Conservation (phyloP, 805 yeast species). For the Starmera dryadoides region DNA sequence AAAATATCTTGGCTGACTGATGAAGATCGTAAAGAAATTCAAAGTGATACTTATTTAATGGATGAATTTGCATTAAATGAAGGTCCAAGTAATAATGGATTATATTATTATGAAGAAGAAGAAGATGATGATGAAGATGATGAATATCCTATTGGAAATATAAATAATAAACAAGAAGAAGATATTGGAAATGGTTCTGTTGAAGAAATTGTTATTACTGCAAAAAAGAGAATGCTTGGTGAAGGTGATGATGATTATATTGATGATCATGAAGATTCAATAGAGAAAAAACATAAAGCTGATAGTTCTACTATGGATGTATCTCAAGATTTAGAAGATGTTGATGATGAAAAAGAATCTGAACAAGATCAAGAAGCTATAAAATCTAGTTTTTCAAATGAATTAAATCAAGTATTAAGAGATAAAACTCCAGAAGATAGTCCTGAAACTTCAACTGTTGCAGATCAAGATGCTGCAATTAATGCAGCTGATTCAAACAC, state of each 20-base stretch:
- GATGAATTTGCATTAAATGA: conserved; percentile 5
- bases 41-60: conserved; percentile 11
- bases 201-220: not conserved
- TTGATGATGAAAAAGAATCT: too few relatives aligned
- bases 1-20: conserved; percentile 21
- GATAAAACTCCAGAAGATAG: conserved; percentile 2
- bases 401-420: too few relatives aligned
- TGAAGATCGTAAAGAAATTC: conserved; percentile 13
- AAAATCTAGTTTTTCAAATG: too few relatives aligned
- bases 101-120: not conserved
- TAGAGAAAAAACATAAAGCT: conserved; percentile 15
- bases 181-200: not conserved
- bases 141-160: conserved; percentile 2
- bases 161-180: conserved; percentile 2
- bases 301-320: conserved; percentile 1
- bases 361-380: too few relatives aligned
- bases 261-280: conserved; percentile 5
- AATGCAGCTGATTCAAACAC: too few relatives aligned
- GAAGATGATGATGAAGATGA: conserved; percentile 4
- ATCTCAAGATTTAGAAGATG: not conserved
- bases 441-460: conserved; percentile 5
- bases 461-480: not conserved
- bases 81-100: not conserved
- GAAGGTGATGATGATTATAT: not conserved
- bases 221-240: not conserved